Conservation (phyloP, 2,329 filamentous ascomycete species). For the Didymella glomerata region DNA sequence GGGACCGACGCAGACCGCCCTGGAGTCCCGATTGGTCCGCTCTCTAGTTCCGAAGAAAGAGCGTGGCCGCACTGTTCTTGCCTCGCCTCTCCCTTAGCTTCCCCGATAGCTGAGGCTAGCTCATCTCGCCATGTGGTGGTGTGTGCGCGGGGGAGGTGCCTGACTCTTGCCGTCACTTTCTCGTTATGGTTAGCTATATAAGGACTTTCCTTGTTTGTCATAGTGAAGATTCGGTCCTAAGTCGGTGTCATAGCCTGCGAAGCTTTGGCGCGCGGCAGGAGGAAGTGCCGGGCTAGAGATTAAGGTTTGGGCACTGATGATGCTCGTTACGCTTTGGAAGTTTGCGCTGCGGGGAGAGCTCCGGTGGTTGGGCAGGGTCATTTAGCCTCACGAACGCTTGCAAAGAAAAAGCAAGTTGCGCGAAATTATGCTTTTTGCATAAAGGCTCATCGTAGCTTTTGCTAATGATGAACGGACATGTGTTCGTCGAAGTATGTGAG, state of each 20-base stretch:
- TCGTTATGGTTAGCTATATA: neutral
- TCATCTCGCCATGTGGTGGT: slow-evolving; percentile 5
- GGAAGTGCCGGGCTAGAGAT: slow-evolving; percentile 7
- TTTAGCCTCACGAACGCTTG: slow-evolving; percentile 2
- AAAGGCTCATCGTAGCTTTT: slow-evolving; percentile 1
- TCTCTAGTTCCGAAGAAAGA: neutral
- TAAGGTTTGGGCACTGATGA: slow-evolving; percentile 10
- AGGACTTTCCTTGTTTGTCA: slow-evolving; percentile 5
- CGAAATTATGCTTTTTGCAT: slow-evolving; percentile 11
- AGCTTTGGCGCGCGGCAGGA: slow-evolving; percentile 11
- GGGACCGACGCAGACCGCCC: neutral
- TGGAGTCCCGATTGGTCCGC: slow-evolving; percentile 7
- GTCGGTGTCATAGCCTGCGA: slow-evolving; percentile 4
- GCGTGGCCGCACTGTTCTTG: neutral
- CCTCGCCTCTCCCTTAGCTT: neutral
- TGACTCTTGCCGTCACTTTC: slow-evolving; percentile 8
- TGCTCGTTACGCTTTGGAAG: slow-evolving; percentile 1
- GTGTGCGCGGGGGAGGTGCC: slow-evolving; percentile 16
- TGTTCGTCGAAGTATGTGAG: neutral
- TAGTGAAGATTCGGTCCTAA: slow-evolving; percentile 2
- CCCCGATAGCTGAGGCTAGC: slow-evolving; percentile 1
- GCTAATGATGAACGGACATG: neutral
- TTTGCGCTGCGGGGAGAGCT: slow-evolving; percentile 12
- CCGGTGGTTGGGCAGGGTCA: neutral
- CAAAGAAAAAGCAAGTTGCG: neutral